Evolutionary conservation across 179 eudicot species (phyloP), one percentile per base, ranked within the genome.

Genomic region (Carnegiea gigantea): DNA sequence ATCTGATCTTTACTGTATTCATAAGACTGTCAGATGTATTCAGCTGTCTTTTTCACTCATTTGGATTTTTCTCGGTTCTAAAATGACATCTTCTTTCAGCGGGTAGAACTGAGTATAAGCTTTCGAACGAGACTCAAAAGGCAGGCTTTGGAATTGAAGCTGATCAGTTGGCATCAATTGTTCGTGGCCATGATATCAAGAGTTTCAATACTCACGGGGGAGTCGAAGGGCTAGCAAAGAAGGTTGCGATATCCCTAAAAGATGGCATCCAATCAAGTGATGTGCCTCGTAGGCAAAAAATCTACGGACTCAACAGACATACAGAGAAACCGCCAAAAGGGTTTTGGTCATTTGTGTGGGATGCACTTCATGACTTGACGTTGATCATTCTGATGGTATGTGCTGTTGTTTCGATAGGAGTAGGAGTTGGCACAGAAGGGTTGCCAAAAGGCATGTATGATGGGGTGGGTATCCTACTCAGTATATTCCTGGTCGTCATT

Each of bases 281-380:
- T 71, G 72, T 88, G 30, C 65, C 91, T 78, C 44, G 51, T 38
- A 86, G 98, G 70, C 95, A 90, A 88, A 82, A 88, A 44, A 77
- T 92, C 17, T 95, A 88, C 78, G 98, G 98, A 30, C 11, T 80
- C 79, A 95, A 93, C 82, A 82, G 21, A 80, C 90, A 86, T 76
- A 85, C 97, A 4, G 98, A 95, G 83, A 93, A 93, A 78, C 95
- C 98, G 77, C 85, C 91, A 74, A 95, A 84, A 87, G 90, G 97
- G 30, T 93, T 95, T 82, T 91, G 89, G 92, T 84, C 80, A 74
- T 95, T 95, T 88, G 92, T 95, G n/a, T 93, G 98, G 98, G 98
- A 95, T 24, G 98, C 96, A 73, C 84, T 92, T n/a, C 98, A 95
- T 4, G 98, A 95, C 85, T 86, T 95, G 70, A 95, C 98, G 36